These are phyloP conservation scores for Euphrasia confusa DNA, from an alignment of 257 asterid genomes.

Conservation along the genomic window DNA sequence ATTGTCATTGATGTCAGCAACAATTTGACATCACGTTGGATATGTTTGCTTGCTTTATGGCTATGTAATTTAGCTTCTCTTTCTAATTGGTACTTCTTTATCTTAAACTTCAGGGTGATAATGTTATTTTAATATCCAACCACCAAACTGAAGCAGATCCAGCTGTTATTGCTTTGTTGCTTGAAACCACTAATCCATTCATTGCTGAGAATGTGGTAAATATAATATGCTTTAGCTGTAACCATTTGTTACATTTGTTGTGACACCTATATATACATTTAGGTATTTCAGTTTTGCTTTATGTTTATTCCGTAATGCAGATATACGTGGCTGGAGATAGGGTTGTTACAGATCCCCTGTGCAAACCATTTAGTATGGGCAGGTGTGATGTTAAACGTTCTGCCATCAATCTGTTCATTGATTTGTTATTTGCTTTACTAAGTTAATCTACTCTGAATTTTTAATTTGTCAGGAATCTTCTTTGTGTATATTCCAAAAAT, in stretches of 20 bases:
- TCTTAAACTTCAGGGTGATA: slow-evolving; percentile 68
- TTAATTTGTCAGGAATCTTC: slow-evolving; percentile 63
- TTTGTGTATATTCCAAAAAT: slow-evolving; percentile 89
- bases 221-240: slow-evolving; percentile 21
- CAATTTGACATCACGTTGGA: slow-evolving; percentile 9
- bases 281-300: slow-evolving; percentile 21
- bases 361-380: slow-evolving; percentile 99
- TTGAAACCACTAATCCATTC: slow-evolving; percentile 63
- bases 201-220: slow-evolving; percentile 82
- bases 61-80: slow-evolving; percentile 22
- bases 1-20: slow-evolving; percentile 1
- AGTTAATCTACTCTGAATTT: slow-evolving; percentile 24
- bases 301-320: slow-evolving; percentile 44
- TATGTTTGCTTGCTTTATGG: slow-evolving; percentile 22
- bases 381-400: slow-evolving; percentile 44
- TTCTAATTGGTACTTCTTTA: slow-evolving; percentile 19
- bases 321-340: slow-evolving; percentile 94
- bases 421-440: slow-evolving; percentile 22
- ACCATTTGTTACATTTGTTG: slow-evolving; percentile 8
- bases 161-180: slow-evolving; percentile 75
- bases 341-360: slow-evolving; percentile 90
- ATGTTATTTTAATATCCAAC: slow-evolving; percentile 82
- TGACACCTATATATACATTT: slow-evolving; percentile 2
- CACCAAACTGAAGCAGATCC: slow-evolving; percentile 99
- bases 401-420: slow-evolving; percentile 15